Percentiles rank a stretch among this genome's conserved stretches.
Conservation (phyloP, 2,329 filamentous ascomycete species). For the Lachnellula willkommii region DNA sequence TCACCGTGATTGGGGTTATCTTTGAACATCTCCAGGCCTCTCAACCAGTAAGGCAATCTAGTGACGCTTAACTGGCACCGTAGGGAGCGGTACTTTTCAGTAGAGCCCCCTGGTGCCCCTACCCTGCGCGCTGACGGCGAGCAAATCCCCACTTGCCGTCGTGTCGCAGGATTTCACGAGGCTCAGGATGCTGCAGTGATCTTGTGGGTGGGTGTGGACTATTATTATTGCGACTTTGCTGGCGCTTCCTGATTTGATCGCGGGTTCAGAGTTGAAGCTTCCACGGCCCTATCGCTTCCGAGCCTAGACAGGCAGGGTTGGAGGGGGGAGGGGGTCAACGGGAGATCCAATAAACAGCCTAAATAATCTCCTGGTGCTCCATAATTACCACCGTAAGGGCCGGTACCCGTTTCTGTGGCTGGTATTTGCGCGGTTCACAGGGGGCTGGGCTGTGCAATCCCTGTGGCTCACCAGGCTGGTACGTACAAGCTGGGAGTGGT, state of each 20-base stretch:
- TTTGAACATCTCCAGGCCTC: slow-evolving; percentile 11
- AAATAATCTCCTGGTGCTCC: slow-evolving; percentile 10
- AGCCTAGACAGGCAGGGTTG: not conserved
- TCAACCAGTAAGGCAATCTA: slow-evolving; percentile 18
- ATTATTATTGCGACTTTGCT: slow-evolving; percentile 8
- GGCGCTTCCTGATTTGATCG: slow-evolving; percentile 21
- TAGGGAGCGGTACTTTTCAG: not conserved
- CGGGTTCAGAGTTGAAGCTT: slow-evolving; percentile 3
- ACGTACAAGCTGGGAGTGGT: not conserved
- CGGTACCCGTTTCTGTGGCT: slow-evolving; percentile 1
- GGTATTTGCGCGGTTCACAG: not conserved
- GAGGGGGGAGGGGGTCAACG: no score
- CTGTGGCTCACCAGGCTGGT: not conserved
- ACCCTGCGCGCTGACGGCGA: not conserved
- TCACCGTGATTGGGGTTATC: slow-evolving; percentile 21
- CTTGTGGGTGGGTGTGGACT: not conserved
- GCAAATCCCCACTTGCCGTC: slow-evolving; percentile 2
- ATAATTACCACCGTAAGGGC: not conserved
- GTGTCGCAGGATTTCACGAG: slow-evolving; percentile 9
- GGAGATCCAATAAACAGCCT: slow-evolving; percentile 1
- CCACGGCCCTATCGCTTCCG: not conserved
- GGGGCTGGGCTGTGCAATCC: slow-evolving; percentile 5
- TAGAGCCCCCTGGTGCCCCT: no score
- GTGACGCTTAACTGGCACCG: slow-evolving; percentile 17
- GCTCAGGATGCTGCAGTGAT: not conserved